Evolutionary conservation across 1,284 basidiomycete genomes (phyloP).

Genomic region (Pseudozyma flocculosa): DNA sequence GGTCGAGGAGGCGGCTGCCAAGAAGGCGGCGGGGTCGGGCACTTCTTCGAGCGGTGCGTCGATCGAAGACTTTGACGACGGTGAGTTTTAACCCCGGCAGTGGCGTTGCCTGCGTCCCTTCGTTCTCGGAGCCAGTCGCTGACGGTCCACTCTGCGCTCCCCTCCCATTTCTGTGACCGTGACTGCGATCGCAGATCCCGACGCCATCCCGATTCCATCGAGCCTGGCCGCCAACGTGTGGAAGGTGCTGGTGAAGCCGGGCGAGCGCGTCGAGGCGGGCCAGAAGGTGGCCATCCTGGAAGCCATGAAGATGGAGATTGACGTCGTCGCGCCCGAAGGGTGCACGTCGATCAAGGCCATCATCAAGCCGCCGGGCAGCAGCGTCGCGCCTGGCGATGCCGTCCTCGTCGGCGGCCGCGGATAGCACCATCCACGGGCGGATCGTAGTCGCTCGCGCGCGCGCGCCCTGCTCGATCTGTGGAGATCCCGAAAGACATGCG

Average conservation of each 20-base stretch:
- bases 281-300: constrained; percentile 66
- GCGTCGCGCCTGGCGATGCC: constrained; percentile 13
- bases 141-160: too few relatives aligned
- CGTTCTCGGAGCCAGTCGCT: too few relatives aligned
- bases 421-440: too few relatives aligned
- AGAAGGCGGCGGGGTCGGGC: constrained; percentile 3
- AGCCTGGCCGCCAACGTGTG: constrained; percentile 66
- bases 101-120: too few relatives aligned
- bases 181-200: constrained; percentile 1
- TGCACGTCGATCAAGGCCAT: constrained; percentile 7
- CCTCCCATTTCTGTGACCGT: too few relatives aligned
- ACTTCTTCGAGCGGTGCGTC: neutral
- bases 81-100: too few relatives aligned
- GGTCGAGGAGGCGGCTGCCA: constrained; percentile 4
- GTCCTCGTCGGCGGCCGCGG: constrained; percentile 7
- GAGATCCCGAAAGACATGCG: too few relatives aligned
- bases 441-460: too few relatives aligned
- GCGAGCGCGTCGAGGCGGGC: constrained; percentile 63
- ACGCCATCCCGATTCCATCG: constrained; percentile 54
- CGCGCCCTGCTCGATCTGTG: too few relatives aligned
- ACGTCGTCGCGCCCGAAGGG: constrained; percentile 10
- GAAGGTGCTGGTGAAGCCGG: constrained; percentile 64
- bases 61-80: constrained; percentile 8
- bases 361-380: constrained; percentile 11
- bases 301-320: constrained; percentile 71